Evolutionary conservation across 768 basidiomycete species (phyloP).

Genomic region (Macrolepiota dolichaula): DNA sequence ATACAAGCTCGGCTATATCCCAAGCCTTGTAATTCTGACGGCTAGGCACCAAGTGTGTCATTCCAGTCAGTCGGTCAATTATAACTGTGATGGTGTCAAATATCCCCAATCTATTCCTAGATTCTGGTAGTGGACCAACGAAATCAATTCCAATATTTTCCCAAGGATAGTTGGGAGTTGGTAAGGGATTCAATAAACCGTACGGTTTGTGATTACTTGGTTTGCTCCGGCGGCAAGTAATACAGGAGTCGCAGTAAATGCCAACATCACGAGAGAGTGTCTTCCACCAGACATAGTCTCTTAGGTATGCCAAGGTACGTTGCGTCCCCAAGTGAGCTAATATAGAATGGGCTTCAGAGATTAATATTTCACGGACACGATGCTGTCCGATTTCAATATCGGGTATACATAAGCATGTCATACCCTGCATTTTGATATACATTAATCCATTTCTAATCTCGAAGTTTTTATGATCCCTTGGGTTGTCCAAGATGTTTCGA

Average conservation of each 20-base stretch:
- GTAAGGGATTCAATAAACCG: conserved; percentile 12
- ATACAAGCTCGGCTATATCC: conserved; percentile 12
- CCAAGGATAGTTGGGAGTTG: conserved; percentile 1
- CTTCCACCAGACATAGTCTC: too few species aligned
- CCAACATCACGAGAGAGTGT: too few species aligned
- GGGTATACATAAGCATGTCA: too few species aligned
- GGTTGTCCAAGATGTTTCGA: too few species aligned
- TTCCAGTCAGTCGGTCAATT: conserved; percentile 8
- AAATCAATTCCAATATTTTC: conserved; percentile 15
- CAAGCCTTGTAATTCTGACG: conserved; percentile 1
- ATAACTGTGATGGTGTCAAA: conserved; percentile 14
- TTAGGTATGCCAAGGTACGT: too few species aligned
- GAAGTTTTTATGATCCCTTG: too few species aligned
- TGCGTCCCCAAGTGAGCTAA: too few species aligned
- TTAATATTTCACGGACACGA: too few species aligned
- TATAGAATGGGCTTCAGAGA: too few species aligned
- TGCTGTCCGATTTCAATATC: too few species aligned
- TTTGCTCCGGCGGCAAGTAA: conserved; percentile 5
- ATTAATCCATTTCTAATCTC: too few species aligned
- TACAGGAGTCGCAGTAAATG: not conserved
- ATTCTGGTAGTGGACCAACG: conserved; percentile 11
- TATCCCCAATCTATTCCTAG: not conserved
- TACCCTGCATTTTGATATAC: too few species aligned
- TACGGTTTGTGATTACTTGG: conserved; percentile 11
- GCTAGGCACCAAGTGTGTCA: conserved; percentile 14